A percentile compares a stretch with the other conserved stretches of the same genome.
These are phyloP conservation scores for Leishmania aethiopica DNA, from an alignment of 208 protist species.

Conservation along the genomic window DNA sequence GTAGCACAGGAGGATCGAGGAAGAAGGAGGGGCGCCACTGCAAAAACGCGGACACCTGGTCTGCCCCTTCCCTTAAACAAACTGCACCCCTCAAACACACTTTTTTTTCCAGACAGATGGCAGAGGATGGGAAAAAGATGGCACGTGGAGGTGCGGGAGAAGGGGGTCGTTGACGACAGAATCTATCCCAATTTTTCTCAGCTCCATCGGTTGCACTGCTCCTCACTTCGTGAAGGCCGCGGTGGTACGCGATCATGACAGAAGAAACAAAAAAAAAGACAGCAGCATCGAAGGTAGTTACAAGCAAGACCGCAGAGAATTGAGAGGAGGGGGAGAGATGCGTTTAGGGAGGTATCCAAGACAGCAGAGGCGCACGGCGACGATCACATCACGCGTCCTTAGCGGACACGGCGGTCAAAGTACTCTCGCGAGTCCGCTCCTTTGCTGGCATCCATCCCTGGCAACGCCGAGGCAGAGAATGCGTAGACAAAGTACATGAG, in stretches of 20 bases:
- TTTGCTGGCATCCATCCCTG: slow-evolving; percentile 15
- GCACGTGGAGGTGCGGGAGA: not conserved
- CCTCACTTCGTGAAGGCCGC: not conserved
- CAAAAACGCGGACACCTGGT: not conserved
- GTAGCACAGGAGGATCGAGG: not conserved
- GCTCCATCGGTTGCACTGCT: not conserved
- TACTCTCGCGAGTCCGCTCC: slow-evolving; percentile 19
- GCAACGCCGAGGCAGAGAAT: slow-evolving; percentile 24
- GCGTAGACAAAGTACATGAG: slow-evolving; percentile 41
- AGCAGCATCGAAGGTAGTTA: not conserved
- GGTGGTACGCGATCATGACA: not conserved
- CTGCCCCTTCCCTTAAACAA: not conserved
- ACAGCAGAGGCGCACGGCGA: not conserved
- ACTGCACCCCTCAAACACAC: not conserved
- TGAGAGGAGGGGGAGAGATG: not conserved
- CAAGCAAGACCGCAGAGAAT: not conserved
- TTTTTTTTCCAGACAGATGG: not conserved
- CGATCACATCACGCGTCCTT: not conserved
- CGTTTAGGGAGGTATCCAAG: not conserved
- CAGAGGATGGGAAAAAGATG: not conserved
- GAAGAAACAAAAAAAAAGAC: not conserved
- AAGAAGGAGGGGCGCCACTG: not conserved
- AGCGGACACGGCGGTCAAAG: slow-evolving; percentile 26
- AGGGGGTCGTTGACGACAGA: not conserved
- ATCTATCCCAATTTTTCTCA: not conserved